phyloP scores from a whole-genome alignment of 176 grass and related monocot species.

The Cocos nucifera region DNA sequence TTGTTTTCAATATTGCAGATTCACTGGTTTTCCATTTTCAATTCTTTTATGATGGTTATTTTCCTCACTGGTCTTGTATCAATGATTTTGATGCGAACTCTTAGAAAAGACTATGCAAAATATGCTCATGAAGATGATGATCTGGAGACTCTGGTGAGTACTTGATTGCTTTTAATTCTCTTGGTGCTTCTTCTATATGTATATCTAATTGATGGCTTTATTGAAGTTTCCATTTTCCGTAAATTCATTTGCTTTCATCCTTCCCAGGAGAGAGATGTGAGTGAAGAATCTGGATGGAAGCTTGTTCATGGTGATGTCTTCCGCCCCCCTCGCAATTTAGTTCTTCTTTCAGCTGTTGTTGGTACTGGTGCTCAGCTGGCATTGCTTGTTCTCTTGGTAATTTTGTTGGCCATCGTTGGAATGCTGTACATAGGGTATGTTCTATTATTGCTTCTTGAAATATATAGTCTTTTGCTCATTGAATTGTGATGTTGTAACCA shows the following conservation, averaged over 20 bases:
- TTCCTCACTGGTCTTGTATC: constrained; percentile 94
- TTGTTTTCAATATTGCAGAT: constrained; percentile 32
- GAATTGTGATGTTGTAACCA: too few relatives aligned
- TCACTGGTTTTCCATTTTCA: constrained; percentile 99
- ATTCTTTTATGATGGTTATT: constrained; percentile 99
- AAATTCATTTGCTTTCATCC: constrained; percentile 9
- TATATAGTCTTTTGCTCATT: too few relatives aligned
- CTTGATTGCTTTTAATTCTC: too few relatives aligned
- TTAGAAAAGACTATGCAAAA: constrained; percentile 98
- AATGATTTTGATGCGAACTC: constrained; percentile 92
- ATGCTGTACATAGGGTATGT: constrained; percentile 88
- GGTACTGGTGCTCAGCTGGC: constrained; percentile 76
- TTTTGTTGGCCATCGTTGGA: constrained; percentile 81
- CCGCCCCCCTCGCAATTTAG: constrained; percentile 60
- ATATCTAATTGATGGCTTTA: background rate
- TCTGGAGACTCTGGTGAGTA: constrained; percentile 80
- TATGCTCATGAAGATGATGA: constrained; percentile 91
- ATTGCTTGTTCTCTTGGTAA: constrained; percentile 72
- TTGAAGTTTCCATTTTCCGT: background rate
- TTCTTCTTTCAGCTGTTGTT: constrained; percentile 82
- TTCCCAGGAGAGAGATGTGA: constrained; percentile 83
- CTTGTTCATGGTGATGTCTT: constrained; percentile 98
- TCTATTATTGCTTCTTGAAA: too few relatives aligned
- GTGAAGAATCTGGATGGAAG: constrained; percentile 98
- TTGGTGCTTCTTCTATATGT: constrained; percentile 6